phyloP scores from a whole-genome alignment of 2,329 filamentous ascomycete species.

The Chrysoporthe puriensis region DNA sequence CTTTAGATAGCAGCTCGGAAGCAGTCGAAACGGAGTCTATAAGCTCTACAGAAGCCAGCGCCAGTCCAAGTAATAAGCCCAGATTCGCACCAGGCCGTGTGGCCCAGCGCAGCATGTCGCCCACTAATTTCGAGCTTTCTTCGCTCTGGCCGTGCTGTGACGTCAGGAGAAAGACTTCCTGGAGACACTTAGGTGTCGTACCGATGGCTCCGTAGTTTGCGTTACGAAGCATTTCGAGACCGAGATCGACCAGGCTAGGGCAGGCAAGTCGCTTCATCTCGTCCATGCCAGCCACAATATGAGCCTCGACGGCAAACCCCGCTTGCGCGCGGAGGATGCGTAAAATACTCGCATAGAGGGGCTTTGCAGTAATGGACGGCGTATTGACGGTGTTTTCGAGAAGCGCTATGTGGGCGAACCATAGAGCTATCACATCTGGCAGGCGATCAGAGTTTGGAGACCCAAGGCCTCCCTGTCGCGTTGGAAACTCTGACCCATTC shows the following conservation, averaged over 20 bases:
- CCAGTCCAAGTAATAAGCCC: neutral
- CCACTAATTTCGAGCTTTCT: neutral
- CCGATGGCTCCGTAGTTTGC: neutral
- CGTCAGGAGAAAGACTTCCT: neutral
- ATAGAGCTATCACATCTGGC: slow-evolving; percentile 1
- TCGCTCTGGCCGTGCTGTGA: neutral
- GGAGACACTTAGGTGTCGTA: neutral
- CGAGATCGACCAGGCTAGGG: neutral
- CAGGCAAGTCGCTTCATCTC: slow-evolving; percentile 7
- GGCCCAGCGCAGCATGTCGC: neutral
- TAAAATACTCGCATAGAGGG: neutral
- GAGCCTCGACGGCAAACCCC: slow-evolving; percentile 3
- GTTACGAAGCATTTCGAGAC: neutral
- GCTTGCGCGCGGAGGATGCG: slow-evolving; percentile 4
- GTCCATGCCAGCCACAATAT: slow-evolving; percentile 9
- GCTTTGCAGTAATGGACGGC: neutral
- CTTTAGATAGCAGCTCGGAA: neutral
- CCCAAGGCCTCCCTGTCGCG: neutral
- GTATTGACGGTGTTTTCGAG: slow-evolving; percentile 4
- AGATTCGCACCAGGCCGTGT: neutral
- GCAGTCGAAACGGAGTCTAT: neutral
- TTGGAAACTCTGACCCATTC: neutral
- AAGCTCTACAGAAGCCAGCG: neutral
- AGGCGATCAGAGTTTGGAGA: neutral
- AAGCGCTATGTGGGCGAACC: slow-evolving; percentile 2